Conservation (phyloP, 1,284 basidiomycete species). For the Naganishia cerealis region DNA sequence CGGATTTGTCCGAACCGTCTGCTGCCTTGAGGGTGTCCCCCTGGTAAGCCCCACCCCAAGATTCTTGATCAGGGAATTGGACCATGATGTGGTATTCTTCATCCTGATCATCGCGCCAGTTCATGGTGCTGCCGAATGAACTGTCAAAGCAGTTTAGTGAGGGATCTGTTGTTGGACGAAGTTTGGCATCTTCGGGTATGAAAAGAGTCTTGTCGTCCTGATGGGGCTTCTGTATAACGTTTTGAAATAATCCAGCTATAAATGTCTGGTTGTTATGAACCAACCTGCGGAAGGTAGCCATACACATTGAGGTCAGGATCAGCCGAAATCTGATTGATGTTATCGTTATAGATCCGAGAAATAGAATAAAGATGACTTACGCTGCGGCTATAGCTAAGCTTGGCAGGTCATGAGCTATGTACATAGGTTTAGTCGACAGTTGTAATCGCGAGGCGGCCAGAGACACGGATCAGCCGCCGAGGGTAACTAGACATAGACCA, state of each 20-base stretch:
- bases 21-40: not conserved
- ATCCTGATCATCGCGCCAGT: not conserved
- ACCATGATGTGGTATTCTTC: not conserved
- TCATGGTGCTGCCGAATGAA: not conserved
- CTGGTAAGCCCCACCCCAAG: not conserved
- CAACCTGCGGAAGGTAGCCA: not conserved
- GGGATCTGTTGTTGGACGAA: not conserved
- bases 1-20: conserved; percentile 5
- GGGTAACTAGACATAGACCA: not conserved
- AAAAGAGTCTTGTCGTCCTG: not conserved
- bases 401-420: conserved; percentile 1
- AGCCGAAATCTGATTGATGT: too few species aligned
- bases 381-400: conserved; percentile 14
- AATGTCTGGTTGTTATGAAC: not conserved
- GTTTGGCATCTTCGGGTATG: not conserved
- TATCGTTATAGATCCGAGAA: too few species aligned
- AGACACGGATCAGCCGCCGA: not conserved
- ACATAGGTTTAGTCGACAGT: not conserved
- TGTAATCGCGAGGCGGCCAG: too few species aligned
- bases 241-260: not conserved
- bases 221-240: not conserved
- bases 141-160: not conserved
- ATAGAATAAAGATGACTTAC: not conserved
- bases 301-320: too few species aligned
- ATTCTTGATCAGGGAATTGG: not conserved